Evolutionary conservation across 2,329 filamentous ascomycete species (phyloP), one percentile per base, ranked within the genome.

Genomic region (Alternaria triticina): DNA sequence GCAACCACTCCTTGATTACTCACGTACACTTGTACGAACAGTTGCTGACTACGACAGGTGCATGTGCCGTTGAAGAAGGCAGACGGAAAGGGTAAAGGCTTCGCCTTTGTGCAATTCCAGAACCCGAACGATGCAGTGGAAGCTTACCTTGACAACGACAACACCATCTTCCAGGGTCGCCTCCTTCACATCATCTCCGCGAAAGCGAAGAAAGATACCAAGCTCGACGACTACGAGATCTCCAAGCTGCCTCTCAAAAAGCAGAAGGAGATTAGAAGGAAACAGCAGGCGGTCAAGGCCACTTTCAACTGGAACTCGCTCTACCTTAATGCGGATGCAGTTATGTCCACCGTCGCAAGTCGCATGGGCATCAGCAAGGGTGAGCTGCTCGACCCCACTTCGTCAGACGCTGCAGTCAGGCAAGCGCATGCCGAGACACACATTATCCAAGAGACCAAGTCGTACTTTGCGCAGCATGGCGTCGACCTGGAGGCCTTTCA

Each of bases 271-370:
- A 91, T 98, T 70, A 93, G 91, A 77, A 92, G 91, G 74, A 96
- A 92, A 81, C 87, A 90, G 54, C 91, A 95, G 73, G 92, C 94
- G 22, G 86, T 91, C 9, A 90, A 90, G 28, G 89, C 87, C 52
- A 89, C 88, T 1, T 98, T 98, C 82, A 97, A 95, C 78, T 99
- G 96, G 96, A 99, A 99, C 83, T 95, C 94, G n/a, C 85, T 99
- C n/a, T 99, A 96, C 81, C 96, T 99, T 92, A 97, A 91, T 83
- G 79, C 85, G 44, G 94, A 99, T 83, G 93, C 96, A 54, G 94
- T 99, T 56, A 94, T 97, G 81, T 89, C 92, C 52, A 96, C 94
- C 6, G 89, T 97, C 65, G 93, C 96, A 51, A 89, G 90, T 75
- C 91, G 94, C 57, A 86, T 99, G 61, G 94, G 95, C 50, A 88